Percentiles rank a stretch among this genome's conserved stretches.
Conservation (phyloP, 805 yeast genomes). For the Wickerhamiella musiphila region DNA sequence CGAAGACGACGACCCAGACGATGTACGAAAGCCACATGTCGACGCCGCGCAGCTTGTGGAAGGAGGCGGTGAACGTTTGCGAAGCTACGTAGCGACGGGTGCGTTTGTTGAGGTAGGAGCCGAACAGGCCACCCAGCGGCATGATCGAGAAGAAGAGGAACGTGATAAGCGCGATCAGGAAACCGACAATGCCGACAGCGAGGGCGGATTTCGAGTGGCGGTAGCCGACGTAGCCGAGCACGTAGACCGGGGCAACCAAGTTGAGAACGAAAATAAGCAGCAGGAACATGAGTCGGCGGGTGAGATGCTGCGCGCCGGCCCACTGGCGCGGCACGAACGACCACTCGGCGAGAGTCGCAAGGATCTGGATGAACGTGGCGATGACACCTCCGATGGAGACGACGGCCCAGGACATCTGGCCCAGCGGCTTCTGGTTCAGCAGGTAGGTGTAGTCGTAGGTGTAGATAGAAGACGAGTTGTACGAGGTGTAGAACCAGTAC, state of each 20-base stretch:
- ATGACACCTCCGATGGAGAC: conserved; percentile 84
- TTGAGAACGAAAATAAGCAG: conserved; percentile 48
- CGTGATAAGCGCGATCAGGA: conserved; percentile 75
- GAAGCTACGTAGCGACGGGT: conserved; percentile 83
- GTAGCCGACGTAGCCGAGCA: conserved; percentile 58
- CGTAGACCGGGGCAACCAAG: conserved; percentile 72
- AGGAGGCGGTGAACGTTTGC: conserved; percentile 90
- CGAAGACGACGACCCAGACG: conserved; percentile 77
- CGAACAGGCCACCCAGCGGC: conserved; percentile 95
- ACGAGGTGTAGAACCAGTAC: conserved; percentile 91
- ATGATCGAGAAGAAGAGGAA: conserved; percentile 72
- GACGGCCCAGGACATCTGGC: conserved; percentile 85
- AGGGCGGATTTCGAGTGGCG: conserved; percentile 50
- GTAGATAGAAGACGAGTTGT: conserved; percentile 80
- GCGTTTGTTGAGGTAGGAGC: conserved; percentile 73
- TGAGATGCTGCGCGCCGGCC: conserved; percentile 97
- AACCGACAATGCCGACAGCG: conserved; percentile 68
- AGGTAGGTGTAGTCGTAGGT: conserved; percentile 75
- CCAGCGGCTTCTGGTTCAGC: conserved; percentile 67
- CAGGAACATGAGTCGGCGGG: conserved; percentile 72
- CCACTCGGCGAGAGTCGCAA: conserved; percentile 89
- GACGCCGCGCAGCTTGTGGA: conserved; percentile 60
- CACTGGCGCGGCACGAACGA: conserved; percentile 90
- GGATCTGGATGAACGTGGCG: conserved; percentile 63
- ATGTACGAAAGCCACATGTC: conserved; percentile 95